Evolutionary conservation across 306 rosid species (phyloP).

Genomic region (Elaeagnus macrophylla): DNA sequence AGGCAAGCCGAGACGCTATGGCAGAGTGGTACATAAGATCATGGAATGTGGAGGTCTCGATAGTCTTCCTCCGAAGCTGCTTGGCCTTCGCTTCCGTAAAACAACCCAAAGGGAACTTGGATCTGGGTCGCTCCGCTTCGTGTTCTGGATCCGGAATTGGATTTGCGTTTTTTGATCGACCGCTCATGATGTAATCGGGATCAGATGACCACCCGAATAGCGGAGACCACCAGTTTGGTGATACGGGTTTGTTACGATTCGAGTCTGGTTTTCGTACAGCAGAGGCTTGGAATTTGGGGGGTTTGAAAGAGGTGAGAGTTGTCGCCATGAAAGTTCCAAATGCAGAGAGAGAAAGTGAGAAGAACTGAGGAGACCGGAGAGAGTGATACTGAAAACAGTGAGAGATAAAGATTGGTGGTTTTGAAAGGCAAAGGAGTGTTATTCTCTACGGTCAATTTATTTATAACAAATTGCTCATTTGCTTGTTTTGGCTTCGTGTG

Average conservation of each 20-base stretch:
- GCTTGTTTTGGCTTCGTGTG: too few species aligned
- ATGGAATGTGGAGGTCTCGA: constrained; percentile 56
- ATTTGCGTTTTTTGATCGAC: not conserved
- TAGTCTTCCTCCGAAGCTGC: constrained; percentile 48
- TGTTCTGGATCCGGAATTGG: constrained; percentile 2
- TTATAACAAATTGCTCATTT: too few species aligned
- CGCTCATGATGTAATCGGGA: constrained; percentile 42
- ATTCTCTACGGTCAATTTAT: too few species aligned
- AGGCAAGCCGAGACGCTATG: constrained; percentile 68
- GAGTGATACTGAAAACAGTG: too few species aligned
- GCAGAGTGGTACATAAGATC: constrained; percentile 75
- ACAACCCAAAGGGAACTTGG: constrained; percentile 38
- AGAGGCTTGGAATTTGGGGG: constrained; percentile 27
- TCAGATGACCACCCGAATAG: constrained; percentile 50
- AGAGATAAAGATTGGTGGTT: too few species aligned
- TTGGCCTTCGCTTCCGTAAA: constrained; percentile 74
- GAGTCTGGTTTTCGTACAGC: constrained; percentile 25
- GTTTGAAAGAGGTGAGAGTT: constrained; percentile 25
- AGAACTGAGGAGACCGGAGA: too few species aligned
- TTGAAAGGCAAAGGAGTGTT: too few species aligned
- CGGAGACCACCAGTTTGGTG: constrained; percentile 64
- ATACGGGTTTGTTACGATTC: constrained; percentile 22
- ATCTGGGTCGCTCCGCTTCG: constrained; percentile 12
- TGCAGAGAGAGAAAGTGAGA: not conserved
- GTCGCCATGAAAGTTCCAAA: constrained; percentile 31